Percentiles rank a stretch among this genome's conserved stretches.
These are phyloP conservation scores for Rhizoclosmatium sp. DNA, from an alignment of 192 early-diverging fungal genomes.

Conservation along the genomic window DNA sequence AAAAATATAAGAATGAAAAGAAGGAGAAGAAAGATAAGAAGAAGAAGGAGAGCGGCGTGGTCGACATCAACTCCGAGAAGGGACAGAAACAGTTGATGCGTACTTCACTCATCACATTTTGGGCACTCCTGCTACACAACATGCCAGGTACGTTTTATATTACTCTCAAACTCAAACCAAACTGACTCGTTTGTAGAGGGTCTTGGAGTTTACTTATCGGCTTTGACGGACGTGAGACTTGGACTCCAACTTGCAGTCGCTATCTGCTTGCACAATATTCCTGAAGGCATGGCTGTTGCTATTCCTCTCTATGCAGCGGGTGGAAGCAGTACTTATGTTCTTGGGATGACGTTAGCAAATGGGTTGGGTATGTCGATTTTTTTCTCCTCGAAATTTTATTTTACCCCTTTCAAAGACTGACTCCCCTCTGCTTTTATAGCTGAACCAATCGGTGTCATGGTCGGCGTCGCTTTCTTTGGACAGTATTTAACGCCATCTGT, in stretches of 20 bases:
- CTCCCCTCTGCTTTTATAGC: conserved; percentile 16
- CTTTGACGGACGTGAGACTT: conserved; percentile 49
- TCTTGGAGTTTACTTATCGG: conserved; percentile 57
- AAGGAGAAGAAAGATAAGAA: conserved; percentile 1
- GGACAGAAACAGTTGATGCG: conserved; percentile 49
- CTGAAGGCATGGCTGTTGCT: conserved; percentile 67
- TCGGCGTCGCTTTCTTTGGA: conserved; percentile 47
- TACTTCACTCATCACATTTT: conserved; percentile 57
- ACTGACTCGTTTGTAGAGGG: conserved; percentile 44
- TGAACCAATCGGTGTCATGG: conserved; percentile 58
- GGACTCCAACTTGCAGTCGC: conserved; percentile 59
- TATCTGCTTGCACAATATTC: conserved; percentile 62
- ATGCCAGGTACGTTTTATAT: conserved; percentile 40
- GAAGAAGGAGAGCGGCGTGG: background rate
- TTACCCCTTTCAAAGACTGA: background rate
- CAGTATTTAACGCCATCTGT: conserved; percentile 44
- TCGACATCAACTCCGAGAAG: conserved; percentile 34
- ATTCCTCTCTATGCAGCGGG: conserved; percentile 60
- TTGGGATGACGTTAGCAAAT: conserved; percentile 59
- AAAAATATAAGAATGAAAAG: background rate
- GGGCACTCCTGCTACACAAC: conserved; percentile 59
- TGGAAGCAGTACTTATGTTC: conserved; percentile 42
- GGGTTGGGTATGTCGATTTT: conserved; percentile 38
- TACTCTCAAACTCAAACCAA: background rate
- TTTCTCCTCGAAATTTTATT: background rate